Base-by-base conservation (phyloP, 2,329 filamentous ascomycete genomes). In the Fusarium odoratissimum region DNA sequence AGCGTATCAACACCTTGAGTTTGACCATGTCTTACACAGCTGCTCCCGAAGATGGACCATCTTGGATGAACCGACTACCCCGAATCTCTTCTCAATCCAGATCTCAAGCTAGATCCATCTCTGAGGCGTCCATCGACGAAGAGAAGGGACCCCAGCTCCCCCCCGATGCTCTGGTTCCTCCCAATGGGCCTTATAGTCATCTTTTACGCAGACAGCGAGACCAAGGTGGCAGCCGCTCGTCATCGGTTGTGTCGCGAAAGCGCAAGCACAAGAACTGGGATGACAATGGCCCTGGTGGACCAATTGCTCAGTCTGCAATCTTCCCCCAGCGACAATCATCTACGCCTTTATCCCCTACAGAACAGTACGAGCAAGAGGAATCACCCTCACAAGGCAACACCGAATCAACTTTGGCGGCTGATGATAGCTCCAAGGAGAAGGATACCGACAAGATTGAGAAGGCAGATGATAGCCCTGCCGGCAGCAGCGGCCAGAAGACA, bases 1-100 rank as follows among this genome's bases (percentile, higher is more conserved):
- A 98, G 83, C 95, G 93, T 69, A 99, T 99, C 88, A 98, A 98
- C 84, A 98, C 96, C 0, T 84, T 99, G 74, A 95, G 94, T 2
- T 87, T 99, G 68, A 98, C 96, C 61, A 93, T 99, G 89, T 98
- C 96, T 0, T 99, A 98, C 84, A 99, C 96, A 1, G 90, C 92
- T 69, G 95, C 92, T 23, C 93, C 93, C 56, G 95, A 97, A 62
- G 94, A 97, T 40, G 94, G 95, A 0, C 93, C 95, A 5, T 91
- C 91, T 4, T 99, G 96, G 96, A 97, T 98, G 93, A 96, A 97
- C 75, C 89, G 96, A 60, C 86, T 99, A 46, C 96, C 96, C 9
- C 82, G 92, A 80, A 88, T 91, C 73, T 86, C 90, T 55, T 89
- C 90, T 0, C 86, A 87, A 66, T 91, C 90, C 38, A 92, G 94